Evolutionary conservation across 176 grass and related monocot genomes (phyloP), one percentile per base, ranked within the genome.

Genomic region (Tuctoria greenei): DNA sequence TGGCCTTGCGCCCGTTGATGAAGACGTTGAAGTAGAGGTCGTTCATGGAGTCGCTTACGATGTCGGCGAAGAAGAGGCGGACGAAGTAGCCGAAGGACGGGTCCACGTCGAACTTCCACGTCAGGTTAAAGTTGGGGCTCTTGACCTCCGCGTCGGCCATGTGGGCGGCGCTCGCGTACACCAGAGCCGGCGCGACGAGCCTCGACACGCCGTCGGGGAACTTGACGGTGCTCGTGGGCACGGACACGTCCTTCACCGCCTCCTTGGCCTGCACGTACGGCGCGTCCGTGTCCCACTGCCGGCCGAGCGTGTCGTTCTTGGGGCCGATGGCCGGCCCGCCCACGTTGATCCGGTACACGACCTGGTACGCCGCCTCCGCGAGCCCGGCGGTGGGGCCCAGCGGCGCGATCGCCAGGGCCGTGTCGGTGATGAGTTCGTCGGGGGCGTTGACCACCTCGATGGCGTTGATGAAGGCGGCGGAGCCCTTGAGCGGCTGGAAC

Each of bases 21-120:
- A 80, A 98, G 0, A 88, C 95, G 81, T 94, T 86, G 88, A 98
- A 98, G 76, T 98, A 98, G 76, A 94, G 95, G 58, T 94, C 91
- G 67, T 98, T 90, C 64, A 81, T 75, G 65, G 84, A 28, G 68
- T 86, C 88, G 82, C 95, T 98, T 4, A 98, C 59, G 85, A 98
- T 94, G 84, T 98, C 95, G 54, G 84, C 85, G 81, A 98, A 98
- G 84, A 94, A 90, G 50, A 98, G 84, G 10, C 95, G 88, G 43
- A 98, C 46, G 0, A 90, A 8, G 79, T 98, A 88, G 54, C 79
- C 47, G 54, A 94, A 94, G 6, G 86, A 41, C 1, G 89, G 36
- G 82, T 94, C 86, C 20, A 94, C 86, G 59, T 90, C 77, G 31
- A 98, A 35, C 69, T 51, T 81, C 95, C 95, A 94, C 26, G 91